Evolutionary conservation across 179 eudicot species (phyloP), one percentile per base, ranked within the genome.

Genomic region (Nepenthes alata): DNA sequence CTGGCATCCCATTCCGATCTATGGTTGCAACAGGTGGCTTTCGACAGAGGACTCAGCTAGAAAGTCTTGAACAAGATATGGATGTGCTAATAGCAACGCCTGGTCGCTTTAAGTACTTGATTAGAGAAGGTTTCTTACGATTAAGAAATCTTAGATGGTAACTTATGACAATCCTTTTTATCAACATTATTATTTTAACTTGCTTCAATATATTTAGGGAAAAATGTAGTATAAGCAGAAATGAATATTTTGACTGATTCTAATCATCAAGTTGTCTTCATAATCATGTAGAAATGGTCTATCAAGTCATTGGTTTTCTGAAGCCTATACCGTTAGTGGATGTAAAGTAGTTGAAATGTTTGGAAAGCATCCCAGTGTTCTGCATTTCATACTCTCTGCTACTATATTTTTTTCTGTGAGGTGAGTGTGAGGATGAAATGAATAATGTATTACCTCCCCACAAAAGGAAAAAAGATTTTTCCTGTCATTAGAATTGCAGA

Each of bases 21-120:
- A 85, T 89, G 86, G 88, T 93, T 63, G 93, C 87, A 11, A 93
- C 98, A 34, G 98, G 98, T 66, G 98, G 96, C 59, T 93, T 93
- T 61, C 78, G 87, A 55, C 98, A 89, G 72, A 77, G 59, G 74
- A 93, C 98, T 54, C 96, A 93, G 72, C 63, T 85, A 73, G 96
- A 93, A 75, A 85, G 71, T 74, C 98, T 93, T 64, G 81, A 82
- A 59, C 88, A 86, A 79, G 86, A 80, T 57, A 67, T 89, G 61
- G 98, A 93, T 81, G 86, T 93, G 72, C 67, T 93, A 44, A 89
- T 89, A 62, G 98, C 80, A 51, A 93, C 98, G 10, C 98, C 96
- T 47, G 98, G 98, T 45, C 88, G 98, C 34, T 87, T 93, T 65
- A 81, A 75, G 75, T 85, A 80, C 80, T 81, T 93, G 7, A 76